phyloP scores from a whole-genome alignment of 1,284 basidiomycete genomes.

The Phlebopus sp. region DNA sequence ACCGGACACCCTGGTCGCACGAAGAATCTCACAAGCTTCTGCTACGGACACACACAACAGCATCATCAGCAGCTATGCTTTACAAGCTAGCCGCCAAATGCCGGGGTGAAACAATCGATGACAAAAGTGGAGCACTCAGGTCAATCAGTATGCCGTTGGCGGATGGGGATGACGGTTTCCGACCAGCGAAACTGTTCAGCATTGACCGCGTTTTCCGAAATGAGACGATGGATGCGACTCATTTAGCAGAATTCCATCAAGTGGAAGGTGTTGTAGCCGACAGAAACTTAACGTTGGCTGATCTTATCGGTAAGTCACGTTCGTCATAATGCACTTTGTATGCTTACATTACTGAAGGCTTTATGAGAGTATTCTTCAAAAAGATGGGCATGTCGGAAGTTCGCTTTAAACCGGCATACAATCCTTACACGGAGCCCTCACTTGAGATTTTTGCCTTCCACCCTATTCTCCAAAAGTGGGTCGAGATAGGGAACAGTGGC shows the following conservation, averaged over 20 bases:
- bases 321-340: background rate
- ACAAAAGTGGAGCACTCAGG: slow-evolving; percentile 35
- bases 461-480: slow-evolving; percentile 92
- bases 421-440: slow-evolving; percentile 98
- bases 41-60: slow-evolving; percentile 96
- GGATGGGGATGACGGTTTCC: slow-evolving; percentile 70
- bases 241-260: slow-evolving; percentile 99
- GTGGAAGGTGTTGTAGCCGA: slow-evolving; percentile 99
- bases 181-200: slow-evolving; percentile 95
- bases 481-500: slow-evolving; percentile 93
- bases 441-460: slow-evolving; percentile 99
- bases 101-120: slow-evolving; percentile 56
- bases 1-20: slow-evolving; percentile 94
- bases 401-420: slow-evolving; percentile 97
- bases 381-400: slow-evolving; percentile 96
- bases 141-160: slow-evolving; percentile 30
- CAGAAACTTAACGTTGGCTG: slow-evolving; percentile 90
- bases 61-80: slow-evolving; percentile 92
- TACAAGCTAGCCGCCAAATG: slow-evolving; percentile 84
- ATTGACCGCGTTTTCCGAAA: slow-evolving; percentile 99
- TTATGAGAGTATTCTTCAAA: slow-evolving; percentile 97
- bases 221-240: slow-evolving; percentile 99
- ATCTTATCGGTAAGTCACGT: slow-evolving; percentile 77
- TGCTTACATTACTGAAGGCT: slow-evolving; percentile 51
- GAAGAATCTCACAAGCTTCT: slow-evolving; percentile 91